Evolutionary conservation across 352 stramenopile genomes (phyloP).

Genomic region (Blastocystis sp.): DNA sequence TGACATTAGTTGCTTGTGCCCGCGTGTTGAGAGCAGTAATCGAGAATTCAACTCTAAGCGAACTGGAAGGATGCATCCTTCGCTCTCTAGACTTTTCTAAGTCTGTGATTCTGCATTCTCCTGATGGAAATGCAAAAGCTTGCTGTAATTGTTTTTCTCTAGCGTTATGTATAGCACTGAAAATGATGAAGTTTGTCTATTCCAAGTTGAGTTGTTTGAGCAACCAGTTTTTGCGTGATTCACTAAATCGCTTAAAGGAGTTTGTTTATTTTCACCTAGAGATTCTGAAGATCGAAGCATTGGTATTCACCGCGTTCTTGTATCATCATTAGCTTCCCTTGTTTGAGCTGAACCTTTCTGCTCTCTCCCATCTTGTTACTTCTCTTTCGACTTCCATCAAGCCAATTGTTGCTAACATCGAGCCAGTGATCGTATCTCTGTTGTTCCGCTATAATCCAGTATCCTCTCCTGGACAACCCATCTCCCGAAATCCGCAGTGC

Average conservation of each 20-base stretch:
- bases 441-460: neutral
- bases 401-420: slow-evolving; percentile 51
- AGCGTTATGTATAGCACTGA: neutral
- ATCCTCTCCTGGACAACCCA: slow-evolving; percentile 12
- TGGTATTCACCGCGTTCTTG: neutral
- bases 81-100: slow-evolving; percentile 27
- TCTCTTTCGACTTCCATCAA: slow-evolving; percentile 28
- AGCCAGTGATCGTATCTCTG: neutral
- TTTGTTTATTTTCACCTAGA: slow-evolving; percentile 50
- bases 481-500: neutral
- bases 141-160: neutral
- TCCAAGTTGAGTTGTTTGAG: neutral
- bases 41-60: neutral
- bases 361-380: neutral
- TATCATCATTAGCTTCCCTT: neutral
- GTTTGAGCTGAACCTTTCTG: neutral
- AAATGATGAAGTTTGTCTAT: neutral
- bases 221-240: slow-evolving; percentile 40
- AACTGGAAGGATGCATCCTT: neutral
- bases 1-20: neutral
- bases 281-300: neutral
- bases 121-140: slow-evolving; percentile 4
- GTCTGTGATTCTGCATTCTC: slow-evolving; percentile 13
- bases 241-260: neutral
- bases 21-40: neutral